Evolutionary conservation across 2,329 filamentous ascomycete species (phyloP).

Genomic region (Blastomyces parvus): DNA sequence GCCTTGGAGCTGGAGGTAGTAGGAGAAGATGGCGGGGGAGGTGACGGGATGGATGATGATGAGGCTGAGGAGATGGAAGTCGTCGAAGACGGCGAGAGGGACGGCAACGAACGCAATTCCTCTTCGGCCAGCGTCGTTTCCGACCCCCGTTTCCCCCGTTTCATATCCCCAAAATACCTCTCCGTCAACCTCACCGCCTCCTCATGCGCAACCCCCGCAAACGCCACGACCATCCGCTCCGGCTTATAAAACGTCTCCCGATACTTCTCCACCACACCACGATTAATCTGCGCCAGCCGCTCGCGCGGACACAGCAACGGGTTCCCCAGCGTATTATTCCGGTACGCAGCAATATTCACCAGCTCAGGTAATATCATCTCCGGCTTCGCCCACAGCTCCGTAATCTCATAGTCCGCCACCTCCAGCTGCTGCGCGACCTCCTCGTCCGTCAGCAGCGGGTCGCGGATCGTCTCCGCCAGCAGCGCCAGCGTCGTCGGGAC

Average conservation of each 20-base stretch:
- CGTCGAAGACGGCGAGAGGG: slow-evolving; percentile 28
- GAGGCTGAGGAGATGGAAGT: slow-evolving; percentile 29
- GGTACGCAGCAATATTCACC: slow-evolving; percentile 90
- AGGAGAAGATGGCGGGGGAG: slow-evolving; percentile 22
- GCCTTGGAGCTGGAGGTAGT: slow-evolving; percentile 38
- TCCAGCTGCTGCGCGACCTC: slow-evolving; percentile 81
- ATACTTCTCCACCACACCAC: slow-evolving; percentile 65
- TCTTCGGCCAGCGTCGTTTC: slow-evolving; percentile 41
- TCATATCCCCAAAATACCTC: slow-evolving; percentile 88
- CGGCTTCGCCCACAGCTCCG: slow-evolving; percentile 95
- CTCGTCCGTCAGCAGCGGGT: slow-evolving; percentile 72
- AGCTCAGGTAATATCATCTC: slow-evolving; percentile 92
- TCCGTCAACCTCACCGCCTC: slow-evolving; percentile 71
- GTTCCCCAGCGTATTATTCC: slow-evolving; percentile 91
- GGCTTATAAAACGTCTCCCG: slow-evolving; percentile 75
- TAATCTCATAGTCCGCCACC: slow-evolving; percentile 90
- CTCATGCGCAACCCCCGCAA: slow-evolving; percentile 77
- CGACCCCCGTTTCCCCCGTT: slow-evolving; percentile 46
- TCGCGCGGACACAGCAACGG: slow-evolving; percentile 86
- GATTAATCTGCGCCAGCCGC: slow-evolving; percentile 64
- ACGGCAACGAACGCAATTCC: slow-evolving; percentile 28
- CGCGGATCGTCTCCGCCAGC: slow-evolving; percentile 85
- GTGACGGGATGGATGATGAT: slow-evolving; percentile 19
- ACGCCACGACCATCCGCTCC: slow-evolving; percentile 86
- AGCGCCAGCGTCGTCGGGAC: slow-evolving; percentile 74